A percentile compares a stretch with the other conserved stretches of the same genome.
phyloP scores from a whole-genome alignment of 352 stramenopile genomes.

The Saprolegnia parasitica region DNA sequence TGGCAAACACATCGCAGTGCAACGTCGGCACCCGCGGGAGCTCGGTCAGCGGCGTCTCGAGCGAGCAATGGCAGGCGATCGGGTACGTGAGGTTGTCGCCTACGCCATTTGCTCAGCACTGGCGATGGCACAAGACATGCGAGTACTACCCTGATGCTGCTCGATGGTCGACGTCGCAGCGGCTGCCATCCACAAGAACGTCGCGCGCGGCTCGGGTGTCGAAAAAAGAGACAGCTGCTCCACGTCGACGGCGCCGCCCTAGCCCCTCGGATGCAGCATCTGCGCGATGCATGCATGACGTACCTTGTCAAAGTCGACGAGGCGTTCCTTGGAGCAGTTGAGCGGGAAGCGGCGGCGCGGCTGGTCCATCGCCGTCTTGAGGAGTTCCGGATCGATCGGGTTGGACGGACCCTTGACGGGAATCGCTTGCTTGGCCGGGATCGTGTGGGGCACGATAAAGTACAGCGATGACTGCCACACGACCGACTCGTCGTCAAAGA shows the following conservation, averaged over 20 bases:
- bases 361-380: background rate
- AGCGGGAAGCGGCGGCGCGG: conserved; percentile 3
- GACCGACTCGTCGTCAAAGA: conserved; percentile 64
- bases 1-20: conserved; percentile 12
- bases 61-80: conserved; percentile 12
- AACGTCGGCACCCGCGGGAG: background rate
- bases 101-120: background rate
- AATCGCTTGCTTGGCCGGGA: background rate
- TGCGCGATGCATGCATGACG: background rate
- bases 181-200: conserved; percentile 18
- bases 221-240: conserved; percentile 2
- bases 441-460: conserved; percentile 41
- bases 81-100: conserved; percentile 16
- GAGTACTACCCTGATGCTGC: conserved; percentile 5
- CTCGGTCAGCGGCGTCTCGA: background rate
- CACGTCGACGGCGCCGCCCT: conserved; percentile 25
- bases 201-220: background rate
- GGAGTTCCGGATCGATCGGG: conserved; percentile 2
- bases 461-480: conserved; percentile 71
- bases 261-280: background rate
- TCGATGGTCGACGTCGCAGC: conserved; percentile 18
- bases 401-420: conserved; percentile 11
- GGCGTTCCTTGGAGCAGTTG: conserved; percentile 11
- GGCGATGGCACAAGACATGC: background rate
- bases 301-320: conserved; percentile 21